Conservation (phyloP, 192 early-diverging fungal genomes). For the Rhizoclosmatium globosum region DNA sequence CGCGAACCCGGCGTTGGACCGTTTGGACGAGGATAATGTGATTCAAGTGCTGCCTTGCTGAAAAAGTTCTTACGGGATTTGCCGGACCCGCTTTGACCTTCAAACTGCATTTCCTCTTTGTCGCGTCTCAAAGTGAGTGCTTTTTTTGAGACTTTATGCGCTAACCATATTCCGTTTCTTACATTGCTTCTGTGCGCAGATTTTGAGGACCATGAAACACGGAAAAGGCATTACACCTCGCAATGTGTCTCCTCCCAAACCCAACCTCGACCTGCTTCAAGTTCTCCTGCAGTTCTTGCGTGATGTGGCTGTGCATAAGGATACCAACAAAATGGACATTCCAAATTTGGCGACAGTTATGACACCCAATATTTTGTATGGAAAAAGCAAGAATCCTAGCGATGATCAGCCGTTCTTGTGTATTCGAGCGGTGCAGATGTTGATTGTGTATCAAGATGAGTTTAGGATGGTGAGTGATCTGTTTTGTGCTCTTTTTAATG, state of each 20-base stretch:
- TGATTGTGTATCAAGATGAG: slow-evolving; percentile 54
- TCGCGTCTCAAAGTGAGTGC: slow-evolving; percentile 74
- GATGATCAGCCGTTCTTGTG: slow-evolving; percentile 46
- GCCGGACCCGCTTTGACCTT: slow-evolving; percentile 95
- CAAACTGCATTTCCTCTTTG: slow-evolving; percentile 86
- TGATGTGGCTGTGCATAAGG: slow-evolving; percentile 71
- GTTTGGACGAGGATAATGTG: slow-evolving; percentile 63
- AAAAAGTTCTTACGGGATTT: slow-evolving; percentile 97
- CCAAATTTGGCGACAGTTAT: slow-evolving; percentile 94
- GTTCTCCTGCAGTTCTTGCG: slow-evolving; percentile 90
- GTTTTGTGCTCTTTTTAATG: too few relatives aligned
- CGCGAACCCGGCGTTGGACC: slow-evolving; percentile 68
- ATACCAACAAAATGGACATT: slow-evolving; percentile 91
- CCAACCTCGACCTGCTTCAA: slow-evolving; percentile 91
- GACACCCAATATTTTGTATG: slow-evolving; percentile 91
- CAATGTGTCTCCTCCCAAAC: slow-evolving; percentile 85
- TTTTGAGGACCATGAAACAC: slow-evolving; percentile 16
- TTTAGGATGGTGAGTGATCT: slow-evolving; percentile 50
- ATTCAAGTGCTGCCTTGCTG: slow-evolving; percentile 95
- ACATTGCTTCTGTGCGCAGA: slow-evolving; percentile 22
- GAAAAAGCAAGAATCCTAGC: slow-evolving; percentile 74
- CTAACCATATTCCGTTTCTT: background rate
- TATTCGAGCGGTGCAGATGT: slow-evolving; percentile 51
- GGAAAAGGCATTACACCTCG: slow-evolving; percentile 82
- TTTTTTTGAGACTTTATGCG: too few relatives aligned